Evolutionary conservation across 495 filamentous ascomycete species (phyloP).

Genomic region (Rhizodiscina lignyota): DNA sequence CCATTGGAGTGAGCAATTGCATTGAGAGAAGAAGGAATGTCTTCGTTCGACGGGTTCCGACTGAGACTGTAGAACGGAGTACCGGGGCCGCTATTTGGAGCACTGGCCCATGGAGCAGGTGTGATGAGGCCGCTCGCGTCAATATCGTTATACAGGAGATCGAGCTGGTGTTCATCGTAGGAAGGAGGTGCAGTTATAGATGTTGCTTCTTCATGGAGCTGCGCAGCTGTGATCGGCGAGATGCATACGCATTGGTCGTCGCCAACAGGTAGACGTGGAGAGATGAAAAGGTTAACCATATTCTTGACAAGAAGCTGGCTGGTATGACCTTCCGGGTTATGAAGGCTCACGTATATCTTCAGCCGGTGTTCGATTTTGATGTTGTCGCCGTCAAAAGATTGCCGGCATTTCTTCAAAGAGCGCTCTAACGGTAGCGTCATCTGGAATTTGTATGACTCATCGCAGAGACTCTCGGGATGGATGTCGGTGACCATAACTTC

Average conservation of each 20-base stretch:
- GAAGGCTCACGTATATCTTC: slow-evolving; percentile 67
- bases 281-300: slow-evolving; percentile 84
- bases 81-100: slow-evolving; percentile 10
- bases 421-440: slow-evolving; percentile 57
- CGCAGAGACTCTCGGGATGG: slow-evolving; percentile 38
- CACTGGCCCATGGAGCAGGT: slow-evolving; percentile 24
- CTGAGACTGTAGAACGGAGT: slow-evolving; percentile 67
- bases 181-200: slow-evolving; percentile 54
- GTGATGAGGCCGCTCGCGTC: slow-evolving; percentile 64
- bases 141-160: slow-evolving; percentile 76
- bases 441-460: slow-evolving; percentile 58
- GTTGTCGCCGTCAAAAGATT: slow-evolving; percentile 65
- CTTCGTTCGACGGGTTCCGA: slow-evolving; percentile 60
- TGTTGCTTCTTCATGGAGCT: slow-evolving; percentile 17
- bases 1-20: slow-evolving; percentile 24
- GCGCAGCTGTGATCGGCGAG: slow-evolving; percentile 19
- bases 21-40: slow-evolving; percentile 48
- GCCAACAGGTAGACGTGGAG: slow-evolving; percentile 70
- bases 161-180: slow-evolving; percentile 74
- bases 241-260: slow-evolving; percentile 45
- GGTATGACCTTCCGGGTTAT: slow-evolving; percentile 85
- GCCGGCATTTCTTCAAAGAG: slow-evolving; percentile 60
- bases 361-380: slow-evolving; percentile 84
- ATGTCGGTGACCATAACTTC: slow-evolving; percentile 26
- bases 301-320: slow-evolving; percentile 78